Evolutionary conservation across 2,329 filamentous ascomycete species (phyloP).

Genomic region (Amphichorda felina): DNA sequence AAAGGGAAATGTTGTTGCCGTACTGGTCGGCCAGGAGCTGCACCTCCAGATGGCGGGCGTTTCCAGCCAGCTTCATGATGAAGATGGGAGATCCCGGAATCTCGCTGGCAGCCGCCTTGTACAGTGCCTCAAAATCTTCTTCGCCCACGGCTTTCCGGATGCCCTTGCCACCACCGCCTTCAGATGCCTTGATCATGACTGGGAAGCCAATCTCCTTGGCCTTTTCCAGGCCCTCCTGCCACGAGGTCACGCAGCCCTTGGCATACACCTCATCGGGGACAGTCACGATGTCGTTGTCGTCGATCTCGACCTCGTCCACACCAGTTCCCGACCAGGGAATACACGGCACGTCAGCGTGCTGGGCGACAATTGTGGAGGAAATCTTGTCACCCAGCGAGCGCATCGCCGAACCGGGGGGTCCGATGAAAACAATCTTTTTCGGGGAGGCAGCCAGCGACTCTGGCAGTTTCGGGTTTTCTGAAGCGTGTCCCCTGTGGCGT

Average conservation of each 20-base stretch:
- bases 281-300: slow-evolving; percentile 79
- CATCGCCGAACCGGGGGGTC: slow-evolving; percentile 95
- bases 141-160: slow-evolving; percentile 89
- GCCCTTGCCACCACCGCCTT: slow-evolving; percentile 97
- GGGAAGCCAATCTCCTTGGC: slow-evolving; percentile 92
- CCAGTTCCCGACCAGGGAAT: slow-evolving; percentile 99
- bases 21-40: slow-evolving; percentile 97
- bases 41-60: slow-evolving; percentile 92
- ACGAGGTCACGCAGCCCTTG: slow-evolving; percentile 82
- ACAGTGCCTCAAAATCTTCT: slow-evolving; percentile 73
- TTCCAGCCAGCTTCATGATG: slow-evolving; percentile 98
- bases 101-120: slow-evolving; percentile 93
- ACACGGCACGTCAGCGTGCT: slow-evolving; percentile 90
- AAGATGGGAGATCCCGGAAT: slow-evolving; percentile 98
- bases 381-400: slow-evolving; percentile 99
- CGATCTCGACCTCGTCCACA: slow-evolving; percentile 68
- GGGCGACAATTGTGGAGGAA: slow-evolving; percentile 96
- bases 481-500: slow-evolving; percentile 72
- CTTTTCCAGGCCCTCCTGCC: slow-evolving; percentile 78
- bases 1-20: slow-evolving; percentile 98
- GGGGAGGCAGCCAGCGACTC: slow-evolving; percentile 92
- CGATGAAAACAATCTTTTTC: slow-evolving; percentile 99
- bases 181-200: slow-evolving; percentile 99
- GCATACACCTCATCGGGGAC: slow-evolving; percentile 77
- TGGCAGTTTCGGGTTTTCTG: slow-evolving; percentile 94